Percentiles rank a stretch among this genome's conserved stretches.
Conservation (phyloP, 2,329 filamentous ascomycete species). For the Fusarium sp. region DNA sequence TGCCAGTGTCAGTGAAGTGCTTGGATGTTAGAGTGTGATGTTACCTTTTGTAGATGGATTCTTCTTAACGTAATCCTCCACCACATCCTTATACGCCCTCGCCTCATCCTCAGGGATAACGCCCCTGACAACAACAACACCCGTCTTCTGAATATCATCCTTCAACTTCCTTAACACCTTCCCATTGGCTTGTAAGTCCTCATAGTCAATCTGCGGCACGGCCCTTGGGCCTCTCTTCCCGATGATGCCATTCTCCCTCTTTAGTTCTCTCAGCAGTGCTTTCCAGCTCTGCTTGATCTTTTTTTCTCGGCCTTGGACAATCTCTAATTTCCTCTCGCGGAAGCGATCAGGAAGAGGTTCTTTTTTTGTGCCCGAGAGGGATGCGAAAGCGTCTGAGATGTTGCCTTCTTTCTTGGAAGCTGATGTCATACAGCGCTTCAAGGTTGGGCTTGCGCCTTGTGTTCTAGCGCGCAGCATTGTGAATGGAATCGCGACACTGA, state of each 20-base stretch:
- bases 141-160: conserved; percentile 70
- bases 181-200: conserved; percentile 56
- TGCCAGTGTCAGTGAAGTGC: conserved; percentile 1
- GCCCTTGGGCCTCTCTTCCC: conserved; percentile 60
- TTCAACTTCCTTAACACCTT: conserved; percentile 49
- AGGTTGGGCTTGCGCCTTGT: conserved; percentile 5
- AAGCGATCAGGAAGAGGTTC: conserved; percentile 67
- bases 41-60: conserved; percentile 71
- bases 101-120: conserved; percentile 75
- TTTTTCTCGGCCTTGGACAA: conserved; percentile 64
- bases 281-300: conserved; percentile 63
- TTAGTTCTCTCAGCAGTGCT: conserved; percentile 60
- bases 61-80: conserved; percentile 73
- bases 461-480: conserved; percentile 44
- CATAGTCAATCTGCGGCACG: conserved; percentile 67
- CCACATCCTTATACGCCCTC: conserved; percentile 72
- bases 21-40: not conserved
- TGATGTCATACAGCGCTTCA: conserved; percentile 39
- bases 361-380: conserved; percentile 63
- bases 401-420: conserved; percentile 67
- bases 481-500: not conserved
- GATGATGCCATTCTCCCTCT: conserved; percentile 63
- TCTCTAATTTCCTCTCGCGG: conserved; percentile 66
- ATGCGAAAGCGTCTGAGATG: conserved; percentile 73
- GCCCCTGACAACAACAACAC: conserved; percentile 73